These are phyloP conservation scores for Prunus yedoensis DNA, from an alignment of 331 rosid species.

Conservation along the genomic window DNA sequence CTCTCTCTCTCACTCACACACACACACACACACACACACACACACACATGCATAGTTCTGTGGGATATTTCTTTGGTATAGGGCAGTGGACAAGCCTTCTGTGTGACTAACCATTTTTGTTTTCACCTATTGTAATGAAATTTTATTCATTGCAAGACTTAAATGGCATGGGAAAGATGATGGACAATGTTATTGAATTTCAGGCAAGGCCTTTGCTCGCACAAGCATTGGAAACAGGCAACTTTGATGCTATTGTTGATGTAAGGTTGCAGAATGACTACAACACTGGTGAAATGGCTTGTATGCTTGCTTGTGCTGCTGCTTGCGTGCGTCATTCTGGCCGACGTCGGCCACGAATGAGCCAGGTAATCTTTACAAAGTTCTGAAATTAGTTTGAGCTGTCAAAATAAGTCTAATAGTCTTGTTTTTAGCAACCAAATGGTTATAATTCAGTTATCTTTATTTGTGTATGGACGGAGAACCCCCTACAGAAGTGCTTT, in stretches of 20 bases:
- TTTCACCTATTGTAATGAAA: not conserved
- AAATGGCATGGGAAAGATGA: not conserved
- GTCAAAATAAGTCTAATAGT: not conserved
- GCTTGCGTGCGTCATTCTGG: constrained; percentile 53
- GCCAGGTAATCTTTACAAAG: constrained; percentile 38
- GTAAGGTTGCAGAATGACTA: constrained; percentile 42
- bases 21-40: no score
- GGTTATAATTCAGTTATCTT: not conserved
- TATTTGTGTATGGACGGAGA: not conserved
- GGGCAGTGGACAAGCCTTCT: not conserved
- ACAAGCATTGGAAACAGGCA: constrained; percentile 41
- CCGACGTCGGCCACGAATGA: constrained; percentile 48
- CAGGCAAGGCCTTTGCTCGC: constrained; percentile 55
- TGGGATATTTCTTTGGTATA: not conserved
- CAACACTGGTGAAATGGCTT: constrained; percentile 38
- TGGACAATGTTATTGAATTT: constrained; percentile 5
- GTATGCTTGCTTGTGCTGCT: constrained; percentile 49
- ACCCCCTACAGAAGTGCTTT: no score
- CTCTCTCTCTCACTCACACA: not conserved
- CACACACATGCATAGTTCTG: not conserved
- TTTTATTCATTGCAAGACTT: constrained; percentile 5
- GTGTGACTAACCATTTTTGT: not conserved
- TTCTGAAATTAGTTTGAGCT: not conserved
- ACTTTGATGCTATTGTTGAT: constrained; percentile 39
- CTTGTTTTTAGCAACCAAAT: not conserved